Evolutionary conservation across 768 basidiomycete genomes (phyloP).

Genomic region (Cyclocybe aegerita): DNA sequence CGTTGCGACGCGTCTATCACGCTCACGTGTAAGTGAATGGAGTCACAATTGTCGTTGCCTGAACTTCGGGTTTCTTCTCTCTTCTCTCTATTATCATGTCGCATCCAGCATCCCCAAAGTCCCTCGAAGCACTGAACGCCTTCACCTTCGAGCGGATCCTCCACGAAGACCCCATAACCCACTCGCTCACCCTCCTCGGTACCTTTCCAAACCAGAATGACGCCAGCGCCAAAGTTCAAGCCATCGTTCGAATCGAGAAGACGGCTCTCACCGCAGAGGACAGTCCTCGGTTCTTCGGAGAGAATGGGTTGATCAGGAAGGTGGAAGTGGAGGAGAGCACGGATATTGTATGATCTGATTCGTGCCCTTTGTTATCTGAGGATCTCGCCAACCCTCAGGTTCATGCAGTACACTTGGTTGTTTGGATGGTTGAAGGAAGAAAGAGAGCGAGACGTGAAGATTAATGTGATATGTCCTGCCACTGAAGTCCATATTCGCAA

Average conservation of each 20-base stretch:
- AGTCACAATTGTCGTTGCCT: too few species aligned
- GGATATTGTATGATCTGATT: constrained; percentile 59
- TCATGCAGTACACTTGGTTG: constrained; percentile 73
- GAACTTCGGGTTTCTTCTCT: too few species aligned
- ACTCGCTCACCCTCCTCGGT: constrained; percentile 68
- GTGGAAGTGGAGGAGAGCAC: constrained; percentile 55
- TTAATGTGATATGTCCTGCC: constrained; percentile 85
- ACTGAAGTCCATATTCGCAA: constrained; percentile 89
- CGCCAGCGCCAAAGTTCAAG: constrained; percentile 29
- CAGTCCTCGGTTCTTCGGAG: constrained; percentile 35
- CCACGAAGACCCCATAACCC: constrained; percentile 63
- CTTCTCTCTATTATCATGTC: constrained; percentile 28
- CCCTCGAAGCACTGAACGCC: constrained; percentile 35
- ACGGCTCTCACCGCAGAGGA: constrained; percentile 56
- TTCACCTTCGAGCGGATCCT: constrained; percentile 59
- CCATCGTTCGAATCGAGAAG: constrained; percentile 80
- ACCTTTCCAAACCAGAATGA: constrained; percentile 40
- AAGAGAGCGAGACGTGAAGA: constrained; percentile 65
- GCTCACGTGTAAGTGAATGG: too few species aligned
- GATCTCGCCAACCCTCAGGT: not conserved
- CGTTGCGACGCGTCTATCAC: too few species aligned
- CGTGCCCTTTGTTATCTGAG: not conserved
- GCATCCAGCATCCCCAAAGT: constrained; percentile 29
- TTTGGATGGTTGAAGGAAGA: constrained; percentile 63
- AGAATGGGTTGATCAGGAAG: constrained; percentile 36